Evolutionary conservation across 192 early-diverging fungal species (phyloP).

Genomic region (Linnemannia elongata): DNA sequence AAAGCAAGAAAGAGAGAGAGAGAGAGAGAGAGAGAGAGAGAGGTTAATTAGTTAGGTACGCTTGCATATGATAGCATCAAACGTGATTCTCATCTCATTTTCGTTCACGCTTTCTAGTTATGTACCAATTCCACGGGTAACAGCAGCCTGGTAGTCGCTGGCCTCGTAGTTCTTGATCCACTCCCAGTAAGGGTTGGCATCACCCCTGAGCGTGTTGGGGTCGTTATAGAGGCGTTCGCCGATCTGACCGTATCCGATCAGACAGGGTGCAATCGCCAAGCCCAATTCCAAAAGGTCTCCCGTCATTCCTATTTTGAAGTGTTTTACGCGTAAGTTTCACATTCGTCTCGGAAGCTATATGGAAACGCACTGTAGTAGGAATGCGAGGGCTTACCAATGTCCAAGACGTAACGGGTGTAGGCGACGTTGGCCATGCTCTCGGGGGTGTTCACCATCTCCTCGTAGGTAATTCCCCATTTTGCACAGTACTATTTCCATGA

Average conservation of each 20-base stretch:
- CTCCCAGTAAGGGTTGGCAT: slow-evolving; percentile 85
- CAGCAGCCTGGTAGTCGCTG: slow-evolving; percentile 77
- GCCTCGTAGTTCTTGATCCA: slow-evolving; percentile 84
- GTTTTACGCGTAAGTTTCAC: background rate
- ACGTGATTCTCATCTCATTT: too few species aligned
- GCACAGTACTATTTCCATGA: slow-evolving; percentile 69
- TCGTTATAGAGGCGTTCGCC: slow-evolving; percentile 73
- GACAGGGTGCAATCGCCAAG: slow-evolving; percentile 86
- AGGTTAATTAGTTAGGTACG: background rate
- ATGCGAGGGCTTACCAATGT: slow-evolving; percentile 64
- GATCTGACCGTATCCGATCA: slow-evolving; percentile 89
- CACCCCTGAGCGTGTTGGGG: slow-evolving; percentile 72
- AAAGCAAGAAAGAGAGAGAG: background rate
- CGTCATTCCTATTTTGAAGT: slow-evolving; percentile 45
- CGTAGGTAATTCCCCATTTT: slow-evolving; percentile 78
- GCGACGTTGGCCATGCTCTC: slow-evolving; percentile 85
- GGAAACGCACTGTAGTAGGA: background rate
- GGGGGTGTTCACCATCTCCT: slow-evolving; percentile 74
- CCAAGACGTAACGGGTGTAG: slow-evolving; percentile 88
- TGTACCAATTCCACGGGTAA: slow-evolving; percentile 67
- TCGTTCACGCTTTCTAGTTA: background rate
- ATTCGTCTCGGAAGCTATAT: background rate
- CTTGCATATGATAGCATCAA: background rate
- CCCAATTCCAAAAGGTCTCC: slow-evolving; percentile 84
- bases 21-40: background rate